Base-by-base conservation (phyloP, 257 asterid species). In the Lycium ferocissimum region DNA sequence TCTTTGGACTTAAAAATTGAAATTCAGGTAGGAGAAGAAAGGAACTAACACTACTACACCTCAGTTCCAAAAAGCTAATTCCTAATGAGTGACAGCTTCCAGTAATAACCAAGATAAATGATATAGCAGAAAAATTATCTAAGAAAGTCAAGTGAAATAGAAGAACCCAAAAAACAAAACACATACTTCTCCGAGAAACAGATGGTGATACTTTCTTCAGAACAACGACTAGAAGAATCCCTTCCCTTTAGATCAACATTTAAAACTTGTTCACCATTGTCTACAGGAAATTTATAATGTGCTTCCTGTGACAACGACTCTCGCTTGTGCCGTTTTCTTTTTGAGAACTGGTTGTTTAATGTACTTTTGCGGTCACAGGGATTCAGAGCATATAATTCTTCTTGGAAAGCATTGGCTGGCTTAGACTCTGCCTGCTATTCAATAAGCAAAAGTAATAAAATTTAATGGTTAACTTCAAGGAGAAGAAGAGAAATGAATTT, bases 41-140 rank as follows among this genome's bases (percentile, higher is more conserved):
- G 40, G 73, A 66, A 66, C 73, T 33, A 66, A 45, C 33, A 66
- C 40, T 66, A 33, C 45, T 35, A 66, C 20, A 6, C 73, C 73
- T 33, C 47, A 66, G 35, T 66, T n/a, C 8, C 45, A 66, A 66
- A 66, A 35, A 69, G 20, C 80, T 45, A 72, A 72, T n/a, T 62
- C 6, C 13, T 72, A 45, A 43, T 40, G 79, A 43, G 80, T n/a
- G 11, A 45, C n/a, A 43, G 58, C 59, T 73, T 73, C 80, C 58
- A 6, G 59, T 45, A 73, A 73, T 45, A 45, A 73, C 38, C 80
- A 73, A 73, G 54, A 73, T 73, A 73, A n/a, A n/a, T n/a, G n/a
- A n/a, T n/a, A n/a, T 11, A 70, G 26, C 54, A 18, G 80, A 45
- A 14, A 45, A 20, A 73, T 11, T 22, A 4, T 45, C 80, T 73